Base-by-base conservation (phyloP, 257 asterid genomes). In the Gynochthodes officinalis region DNA sequence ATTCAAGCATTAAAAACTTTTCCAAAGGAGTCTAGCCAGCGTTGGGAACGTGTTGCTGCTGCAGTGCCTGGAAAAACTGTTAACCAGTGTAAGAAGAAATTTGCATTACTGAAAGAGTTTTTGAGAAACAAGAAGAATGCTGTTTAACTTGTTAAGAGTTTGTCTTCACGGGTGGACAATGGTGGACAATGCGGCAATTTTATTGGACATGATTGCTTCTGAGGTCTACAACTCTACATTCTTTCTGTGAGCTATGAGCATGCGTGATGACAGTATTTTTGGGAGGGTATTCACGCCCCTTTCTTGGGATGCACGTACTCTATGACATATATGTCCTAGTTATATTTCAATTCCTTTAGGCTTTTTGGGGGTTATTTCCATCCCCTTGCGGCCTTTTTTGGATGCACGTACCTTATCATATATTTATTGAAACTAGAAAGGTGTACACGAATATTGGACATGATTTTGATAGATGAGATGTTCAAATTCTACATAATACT, bases 21-120 rank as follows among this genome's bases (percentile, higher is more conserved):
- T 73, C 95, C 97, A 12, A 94, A 88, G 78, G 99, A 91, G 46
- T 78, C 86, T 48, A 87, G 72, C 82, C 95, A 94, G 77, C 78
- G 99, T 1, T 94, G 99, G 97, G 99, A 94, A 76, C 90, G 88
- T 2, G 84, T 94, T 10, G 90, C 96, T 25, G 82, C 92, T 42
- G 97, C 96, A 32, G 97, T 94, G 73, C 92, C 89, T 1, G 97
- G 97, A 42, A 94, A 88, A 84, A 82, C 87, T 1, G 78, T 87
- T 32, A 77, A 63, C 79, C 95, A 87, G 80, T 91, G 97, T 67
- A 88, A 85, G 92, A 94, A 87, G 68, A 91, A 88, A 73, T 82
- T 91, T 59, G 79, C 89, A 0, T 80, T 84, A 30, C 87, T 94
- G 59, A 94, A 86, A 72, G 99, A 91, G 84, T 87, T 74, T 76